phyloP scores from a whole-genome alignment of 2,329 filamentous ascomycete species.

The Clonostachys solani region DNA sequence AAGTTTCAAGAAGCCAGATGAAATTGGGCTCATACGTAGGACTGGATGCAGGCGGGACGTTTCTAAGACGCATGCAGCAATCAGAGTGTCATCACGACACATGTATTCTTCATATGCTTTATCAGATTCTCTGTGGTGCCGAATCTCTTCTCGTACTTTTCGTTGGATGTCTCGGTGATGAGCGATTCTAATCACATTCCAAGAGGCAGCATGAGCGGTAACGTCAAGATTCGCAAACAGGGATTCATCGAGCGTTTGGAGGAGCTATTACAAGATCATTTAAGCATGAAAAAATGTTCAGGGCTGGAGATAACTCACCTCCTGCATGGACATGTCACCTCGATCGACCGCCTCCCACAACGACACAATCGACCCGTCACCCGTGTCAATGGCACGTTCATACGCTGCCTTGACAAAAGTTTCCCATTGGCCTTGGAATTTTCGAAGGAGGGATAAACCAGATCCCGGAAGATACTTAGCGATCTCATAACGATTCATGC shows the following conservation, averaged over 20 bases:
- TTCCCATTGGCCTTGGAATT: too few species aligned
- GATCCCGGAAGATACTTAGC: too few species aligned
- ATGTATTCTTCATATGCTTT: constrained; percentile 13
- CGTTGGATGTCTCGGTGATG: constrained; percentile 22
- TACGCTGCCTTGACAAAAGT: too few species aligned
- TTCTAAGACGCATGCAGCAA: constrained; percentile 30
- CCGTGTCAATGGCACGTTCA: too few species aligned
- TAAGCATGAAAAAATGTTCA: too few species aligned
- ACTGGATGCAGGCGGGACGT: constrained; percentile 28
- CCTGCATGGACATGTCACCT: too few species aligned
- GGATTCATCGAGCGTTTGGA: constrained; percentile 40
- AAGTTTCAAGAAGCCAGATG: too few species aligned
- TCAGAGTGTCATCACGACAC: constrained; percentile 12
- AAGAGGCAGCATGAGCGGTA: constrained; percentile 32
- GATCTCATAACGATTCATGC: constrained; percentile 7
- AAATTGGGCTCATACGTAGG: too few species aligned
- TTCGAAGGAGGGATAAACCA: too few species aligned
- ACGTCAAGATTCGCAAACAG: constrained; percentile 43
- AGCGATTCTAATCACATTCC: constrained; percentile 36
- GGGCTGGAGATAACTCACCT: too few species aligned
- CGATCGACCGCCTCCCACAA: too few species aligned
- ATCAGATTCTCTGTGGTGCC: constrained; percentile 1
- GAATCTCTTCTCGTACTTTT: constrained; percentile 17
- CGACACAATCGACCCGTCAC: too few species aligned
- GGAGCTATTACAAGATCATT: constrained; percentile 9